A percentile compares a stretch with the other conserved stretches of the same genome.
phyloP scores from a whole-genome alignment of 2,329 filamentous ascomycete species.

The Aureobasidium sp. region DNA sequence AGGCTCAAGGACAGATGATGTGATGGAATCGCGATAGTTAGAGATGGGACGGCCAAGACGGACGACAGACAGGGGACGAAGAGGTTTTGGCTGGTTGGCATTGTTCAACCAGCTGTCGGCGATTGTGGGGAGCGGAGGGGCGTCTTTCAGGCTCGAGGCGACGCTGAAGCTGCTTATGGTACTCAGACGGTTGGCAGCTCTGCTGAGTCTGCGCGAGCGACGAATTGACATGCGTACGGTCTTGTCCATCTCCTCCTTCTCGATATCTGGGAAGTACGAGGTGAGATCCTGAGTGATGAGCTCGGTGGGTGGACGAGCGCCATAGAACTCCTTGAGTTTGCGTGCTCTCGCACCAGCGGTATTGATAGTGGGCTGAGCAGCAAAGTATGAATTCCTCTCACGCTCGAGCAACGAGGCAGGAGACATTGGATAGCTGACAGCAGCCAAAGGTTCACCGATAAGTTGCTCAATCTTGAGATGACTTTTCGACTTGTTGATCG shows the following conservation, averaged over 20 bases:
- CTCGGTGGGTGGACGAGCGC: conserved; percentile 87
- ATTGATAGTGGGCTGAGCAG: conserved; percentile 17
- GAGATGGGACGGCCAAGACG: conserved; percentile 48
- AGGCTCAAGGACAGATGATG: conserved; percentile 81
- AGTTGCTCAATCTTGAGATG: conserved; percentile 84
- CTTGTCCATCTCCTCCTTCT: conserved; percentile 88
- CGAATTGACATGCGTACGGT: conserved; percentile 89
- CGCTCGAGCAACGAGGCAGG: conserved; percentile 61
- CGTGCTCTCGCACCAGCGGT: conserved; percentile 31
- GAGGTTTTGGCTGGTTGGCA: conserved; percentile 36
- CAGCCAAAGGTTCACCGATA: conserved; percentile 77
- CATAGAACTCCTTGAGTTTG: conserved; percentile 74
- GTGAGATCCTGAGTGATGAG: conserved; percentile 93
- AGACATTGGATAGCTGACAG: conserved; percentile 79
- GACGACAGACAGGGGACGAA: conserved; percentile 54
- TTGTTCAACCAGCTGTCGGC: conserved; percentile 81
- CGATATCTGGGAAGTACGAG: conserved; percentile 94
- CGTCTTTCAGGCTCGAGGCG: conserved; percentile 84
- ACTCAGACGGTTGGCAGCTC: conserved; percentile 85
- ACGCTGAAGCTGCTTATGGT: conserved; percentile 91
- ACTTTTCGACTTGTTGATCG: conserved; percentile 61
- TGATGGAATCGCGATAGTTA: conserved; percentile 75
- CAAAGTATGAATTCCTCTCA: conserved; percentile 47
- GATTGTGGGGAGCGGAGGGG: conserved; percentile 90
- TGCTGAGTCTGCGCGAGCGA: conserved; percentile 81